phyloP scores from a whole-genome alignment of 768 basidiomycete species.

The Wakefieldia striispora region DNA sequence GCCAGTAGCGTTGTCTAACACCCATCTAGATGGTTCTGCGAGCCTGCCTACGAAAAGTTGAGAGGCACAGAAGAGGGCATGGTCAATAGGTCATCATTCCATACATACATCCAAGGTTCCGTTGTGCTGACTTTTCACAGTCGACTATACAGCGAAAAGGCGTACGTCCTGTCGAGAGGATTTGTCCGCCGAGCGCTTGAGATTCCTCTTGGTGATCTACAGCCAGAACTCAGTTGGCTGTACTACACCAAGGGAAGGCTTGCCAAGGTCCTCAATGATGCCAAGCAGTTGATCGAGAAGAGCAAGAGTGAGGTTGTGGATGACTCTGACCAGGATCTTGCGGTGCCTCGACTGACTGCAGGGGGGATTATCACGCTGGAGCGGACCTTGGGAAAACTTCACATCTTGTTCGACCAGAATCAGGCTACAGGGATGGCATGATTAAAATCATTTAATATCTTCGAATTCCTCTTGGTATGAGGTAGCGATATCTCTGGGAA shows the following conservation, averaged over 20 bases:
- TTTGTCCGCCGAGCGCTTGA: slow-evolving; percentile 90
- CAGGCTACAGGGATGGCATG: slow-evolving; percentile 13
- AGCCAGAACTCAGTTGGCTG: slow-evolving; percentile 68
- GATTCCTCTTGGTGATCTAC: slow-evolving; percentile 68
- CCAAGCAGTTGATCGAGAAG: slow-evolving; percentile 63
- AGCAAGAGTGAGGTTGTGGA: slow-evolving; percentile 44
- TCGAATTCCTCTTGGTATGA: slow-evolving; percentile 14
- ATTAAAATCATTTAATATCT: slow-evolving; percentile 15
- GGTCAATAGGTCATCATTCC: slow-evolving; percentile 64
- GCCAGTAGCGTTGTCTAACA: slow-evolving; percentile 1
- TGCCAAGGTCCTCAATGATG: slow-evolving; percentile 63
- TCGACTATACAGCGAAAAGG: slow-evolving; percentile 91
- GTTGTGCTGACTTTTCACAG: slow-evolving; percentile 38
- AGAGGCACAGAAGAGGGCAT: slow-evolving; percentile 87
- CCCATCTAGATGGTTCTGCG: slow-evolving; percentile 73
- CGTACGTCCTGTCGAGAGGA: slow-evolving; percentile 84
- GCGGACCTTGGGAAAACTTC: slow-evolving; percentile 69
- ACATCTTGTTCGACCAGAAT: slow-evolving; percentile 36
- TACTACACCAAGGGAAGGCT: slow-evolving; percentile 67
- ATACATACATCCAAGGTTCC: neutral
- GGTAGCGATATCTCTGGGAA: slow-evolving; percentile 26
- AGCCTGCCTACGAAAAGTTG: slow-evolving; percentile 91
- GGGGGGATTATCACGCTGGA: slow-evolving; percentile 79
- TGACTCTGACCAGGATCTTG: slow-evolving; percentile 38
- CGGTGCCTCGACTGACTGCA: slow-evolving; percentile 74